Conservation (phyloP, 306 rosid species). For the Lathyrus aphaca region DNA sequence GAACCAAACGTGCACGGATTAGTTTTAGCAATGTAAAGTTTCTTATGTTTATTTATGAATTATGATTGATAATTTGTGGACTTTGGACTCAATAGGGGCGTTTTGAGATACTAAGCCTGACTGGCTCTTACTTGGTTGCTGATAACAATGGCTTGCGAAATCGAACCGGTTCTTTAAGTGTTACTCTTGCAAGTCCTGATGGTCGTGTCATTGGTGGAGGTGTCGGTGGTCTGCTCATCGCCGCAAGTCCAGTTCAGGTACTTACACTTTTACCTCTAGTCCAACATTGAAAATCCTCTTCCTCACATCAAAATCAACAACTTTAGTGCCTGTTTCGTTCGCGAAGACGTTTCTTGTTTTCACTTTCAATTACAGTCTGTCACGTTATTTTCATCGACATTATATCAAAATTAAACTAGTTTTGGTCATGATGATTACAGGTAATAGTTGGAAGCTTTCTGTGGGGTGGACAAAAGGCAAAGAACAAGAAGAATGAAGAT, state of each 20-base stretch:
- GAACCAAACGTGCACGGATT: too few species aligned
- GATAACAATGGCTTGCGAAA: conserved; percentile 64
- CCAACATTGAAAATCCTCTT: not conserved
- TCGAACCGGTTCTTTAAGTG: conserved; percentile 73
- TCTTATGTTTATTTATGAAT: not conserved
- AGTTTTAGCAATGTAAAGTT: conserved; percentile 2
- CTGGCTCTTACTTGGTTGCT: conserved; percentile 78
- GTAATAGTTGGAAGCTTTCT: conserved; percentile 91
- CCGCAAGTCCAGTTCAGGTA: conserved; percentile 95
- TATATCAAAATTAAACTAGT: not conserved
- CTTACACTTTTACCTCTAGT: conserved; percentile 5
- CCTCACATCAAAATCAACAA: not conserved
- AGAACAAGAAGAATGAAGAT: conserved; percentile 67
- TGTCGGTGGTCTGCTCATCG: conserved; percentile 83
- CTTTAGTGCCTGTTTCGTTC: not conserved
- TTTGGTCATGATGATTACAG: conserved; percentile 49
- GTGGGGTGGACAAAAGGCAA: conserved; percentile 76
- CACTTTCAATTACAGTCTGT: not conserved
- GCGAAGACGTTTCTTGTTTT: not conserved
- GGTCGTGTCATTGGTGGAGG: conserved; percentile 93
- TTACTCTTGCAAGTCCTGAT: conserved; percentile 91
- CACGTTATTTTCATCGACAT: not conserved
- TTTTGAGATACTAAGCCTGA: conserved; percentile 83
- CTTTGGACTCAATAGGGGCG: conserved; percentile 68
- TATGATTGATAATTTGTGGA: conserved; percentile 21